phyloP scores from a whole-genome alignment of 1,139 yeast genomes.

The Ashbya aceris region DNA sequence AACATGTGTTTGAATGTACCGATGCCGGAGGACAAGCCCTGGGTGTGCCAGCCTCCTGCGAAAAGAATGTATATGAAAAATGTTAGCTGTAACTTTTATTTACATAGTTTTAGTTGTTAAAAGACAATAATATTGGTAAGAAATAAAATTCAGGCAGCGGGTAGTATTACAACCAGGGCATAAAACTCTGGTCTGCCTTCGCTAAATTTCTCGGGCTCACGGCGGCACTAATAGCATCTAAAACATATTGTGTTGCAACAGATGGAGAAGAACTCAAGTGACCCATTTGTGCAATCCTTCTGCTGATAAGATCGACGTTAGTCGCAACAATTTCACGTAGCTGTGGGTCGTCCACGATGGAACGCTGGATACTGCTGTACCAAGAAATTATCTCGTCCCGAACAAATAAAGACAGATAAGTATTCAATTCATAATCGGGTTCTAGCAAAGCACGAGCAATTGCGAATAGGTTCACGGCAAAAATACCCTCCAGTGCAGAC shows the following conservation, averaged over 20 bases:
- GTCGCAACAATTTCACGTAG: slow-evolving; percentile 78
- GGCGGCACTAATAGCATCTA: slow-evolving; percentile 89
- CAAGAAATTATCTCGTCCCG: slow-evolving; percentile 92
- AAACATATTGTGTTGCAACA: slow-evolving; percentile 87
- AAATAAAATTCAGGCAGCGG: background rate
- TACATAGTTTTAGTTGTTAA: background rate
- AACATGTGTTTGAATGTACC: slow-evolving; percentile 1
- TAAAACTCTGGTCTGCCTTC: slow-evolving; percentile 86
- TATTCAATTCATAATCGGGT: slow-evolving; percentile 83
- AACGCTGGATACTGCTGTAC: slow-evolving; percentile 74
- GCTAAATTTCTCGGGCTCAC: slow-evolving; percentile 94
- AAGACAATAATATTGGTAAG: background rate
- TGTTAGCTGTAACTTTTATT: too few relatives aligned
- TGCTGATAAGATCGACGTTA: slow-evolving; percentile 78
- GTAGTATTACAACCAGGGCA: slow-evolving; percentile 64
- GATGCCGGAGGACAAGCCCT: background rate
- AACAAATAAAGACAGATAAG: slow-evolving; percentile 81
- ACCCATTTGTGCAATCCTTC: slow-evolving; percentile 61
- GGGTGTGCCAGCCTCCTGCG: too few relatives aligned
- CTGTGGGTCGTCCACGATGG: slow-evolving; percentile 55
- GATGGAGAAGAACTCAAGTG: slow-evolving; percentile 65
- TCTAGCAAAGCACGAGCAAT: slow-evolving; percentile 85
- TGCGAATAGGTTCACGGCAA: slow-evolving; percentile 74
- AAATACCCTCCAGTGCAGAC: slow-evolving; percentile 81
- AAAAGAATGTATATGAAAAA: too few relatives aligned